phyloP scores from a whole-genome alignment of 176 grass and related monocot species.

The Panicum miliaceum region DNA sequence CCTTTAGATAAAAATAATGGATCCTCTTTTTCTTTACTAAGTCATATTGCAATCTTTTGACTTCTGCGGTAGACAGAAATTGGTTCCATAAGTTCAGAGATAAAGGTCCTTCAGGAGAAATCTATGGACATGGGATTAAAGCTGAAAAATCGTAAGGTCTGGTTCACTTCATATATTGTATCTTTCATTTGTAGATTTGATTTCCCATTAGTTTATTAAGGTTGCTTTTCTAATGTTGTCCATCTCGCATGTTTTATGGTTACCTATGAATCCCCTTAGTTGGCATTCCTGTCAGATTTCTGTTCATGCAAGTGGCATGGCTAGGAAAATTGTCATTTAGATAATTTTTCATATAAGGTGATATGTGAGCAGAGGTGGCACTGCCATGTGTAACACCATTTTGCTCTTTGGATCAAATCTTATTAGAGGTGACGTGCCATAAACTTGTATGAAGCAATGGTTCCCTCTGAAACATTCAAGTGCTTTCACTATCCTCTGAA shows the following conservation, averaged over 20 bases:
- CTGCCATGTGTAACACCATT: not conserved
- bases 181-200: constrained; percentile 22
- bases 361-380: not conserved
- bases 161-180: constrained; percentile 41
- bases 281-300: not conserved
- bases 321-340: not conserved
- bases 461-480: constrained; percentile 1
- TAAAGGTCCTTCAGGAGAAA: constrained; percentile 97
- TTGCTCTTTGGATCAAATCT: not conserved
- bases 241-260: constrained; percentile 16
- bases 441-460: not conserved
- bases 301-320: not conserved
- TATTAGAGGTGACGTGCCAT: not conserved
- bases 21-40: constrained; percentile 34
- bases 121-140: constrained; percentile 99
- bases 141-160: constrained; percentile 97
- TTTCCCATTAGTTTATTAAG: not conserved
- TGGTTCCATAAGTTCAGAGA: constrained; percentile 99
- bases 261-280: not conserved
- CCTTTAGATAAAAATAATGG: constrained; percentile 5
- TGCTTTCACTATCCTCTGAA: not conserved
- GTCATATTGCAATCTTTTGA: constrained; percentile 53
- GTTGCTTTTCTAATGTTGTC: not conserved
- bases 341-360: not conserved
- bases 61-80: constrained; percentile 93